Evolutionary conservation across 2,329 filamentous ascomycete species (phyloP).

Genomic region (Phaeosphaeria sp.): DNA sequence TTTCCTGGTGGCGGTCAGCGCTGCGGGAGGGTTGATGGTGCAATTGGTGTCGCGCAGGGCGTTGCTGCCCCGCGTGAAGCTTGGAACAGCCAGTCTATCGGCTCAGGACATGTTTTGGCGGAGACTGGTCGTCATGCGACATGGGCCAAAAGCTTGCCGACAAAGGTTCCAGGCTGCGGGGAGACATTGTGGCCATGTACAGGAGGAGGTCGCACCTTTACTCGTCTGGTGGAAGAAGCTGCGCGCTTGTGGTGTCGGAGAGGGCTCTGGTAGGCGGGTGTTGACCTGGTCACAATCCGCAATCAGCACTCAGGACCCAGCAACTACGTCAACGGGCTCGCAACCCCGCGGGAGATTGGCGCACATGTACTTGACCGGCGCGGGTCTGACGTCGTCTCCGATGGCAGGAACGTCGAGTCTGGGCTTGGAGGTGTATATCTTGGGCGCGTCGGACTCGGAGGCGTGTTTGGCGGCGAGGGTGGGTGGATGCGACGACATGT

Average conservation of each 20-base stretch:
- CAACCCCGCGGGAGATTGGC: slow-evolving; percentile 20
- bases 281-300: slow-evolving; percentile 55
- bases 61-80: not conserved
- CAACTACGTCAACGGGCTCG: not conserved
- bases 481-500: slow-evolving; percentile 21
- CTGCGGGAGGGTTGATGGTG: not conserved
- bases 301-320: slow-evolving; percentile 9
- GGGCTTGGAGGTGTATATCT: slow-evolving; percentile 56
- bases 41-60: not conserved
- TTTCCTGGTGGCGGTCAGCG: slow-evolving; percentile 67
- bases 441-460: slow-evolving; percentile 37
- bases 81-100: not conserved
- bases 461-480: slow-evolving; percentile 23
- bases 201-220: slow-evolving; percentile 59
- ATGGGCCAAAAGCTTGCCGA: not conserved
- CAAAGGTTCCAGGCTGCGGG: not conserved
- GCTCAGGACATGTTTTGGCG: not conserved
- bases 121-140: not conserved
- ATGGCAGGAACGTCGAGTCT: slow-evolving; percentile 53
- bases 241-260: slow-evolving; percentile 69
- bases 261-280: slow-evolving; percentile 66
- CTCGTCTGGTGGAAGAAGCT: slow-evolving; percentile 64
- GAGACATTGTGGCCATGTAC: not conserved
- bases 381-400: slow-evolving; percentile 49
- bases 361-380: slow-evolving; percentile 59